phyloP scores from a whole-genome alignment of 768 basidiomycete genomes.

The Xanthoconium purpureum region DNA sequence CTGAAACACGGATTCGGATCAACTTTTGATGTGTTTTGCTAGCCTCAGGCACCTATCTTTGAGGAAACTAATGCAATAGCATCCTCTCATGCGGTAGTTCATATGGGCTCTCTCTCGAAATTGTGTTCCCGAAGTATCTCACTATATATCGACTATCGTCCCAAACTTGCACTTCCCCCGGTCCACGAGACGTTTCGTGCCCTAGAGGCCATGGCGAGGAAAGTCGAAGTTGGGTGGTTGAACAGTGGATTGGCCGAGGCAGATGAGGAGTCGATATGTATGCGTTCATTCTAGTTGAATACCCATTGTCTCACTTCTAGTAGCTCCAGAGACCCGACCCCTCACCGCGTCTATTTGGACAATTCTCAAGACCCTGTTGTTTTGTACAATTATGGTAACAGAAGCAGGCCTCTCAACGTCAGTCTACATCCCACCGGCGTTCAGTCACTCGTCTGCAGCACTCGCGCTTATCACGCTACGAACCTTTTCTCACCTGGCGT shows the following conservation, averaged over 20 bases:
- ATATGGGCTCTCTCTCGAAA: slow-evolving; percentile 41
- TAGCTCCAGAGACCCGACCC: slow-evolving; percentile 45
- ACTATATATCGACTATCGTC: slow-evolving; percentile 35
- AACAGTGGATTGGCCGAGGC: slow-evolving; percentile 33
- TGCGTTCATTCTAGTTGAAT: slow-evolving; percentile 29
- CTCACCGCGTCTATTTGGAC: slow-evolving; percentile 57
- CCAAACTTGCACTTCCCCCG: slow-evolving; percentile 26
- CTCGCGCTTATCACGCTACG: slow-evolving; percentile 56
- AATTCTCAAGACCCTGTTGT: slow-evolving; percentile 72
- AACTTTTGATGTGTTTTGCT: slow-evolving; percentile 5
- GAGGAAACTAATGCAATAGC: slow-evolving; percentile 33
- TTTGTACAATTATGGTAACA: slow-evolving; percentile 65
- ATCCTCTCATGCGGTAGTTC: slow-evolving; percentile 35
- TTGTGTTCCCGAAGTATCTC: slow-evolving; percentile 35
- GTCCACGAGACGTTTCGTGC: slow-evolving; percentile 28
- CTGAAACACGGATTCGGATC: not conserved
- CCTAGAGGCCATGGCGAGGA: slow-evolving; percentile 37
- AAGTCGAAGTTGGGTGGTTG: slow-evolving; percentile 49
- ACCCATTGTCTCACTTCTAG: slow-evolving; percentile 4
- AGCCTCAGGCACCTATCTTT: slow-evolving; percentile 36
- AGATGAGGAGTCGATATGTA: slow-evolving; percentile 28
- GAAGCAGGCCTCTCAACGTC: slow-evolving; percentile 57
- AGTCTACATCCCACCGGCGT: slow-evolving; percentile 47
- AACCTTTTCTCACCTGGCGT: slow-evolving; percentile 65
- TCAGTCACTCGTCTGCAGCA: slow-evolving; percentile 38